Conservation (phyloP, 2,329 filamentous ascomycete genomes). For the Podosphaera leucotricha region DNA sequence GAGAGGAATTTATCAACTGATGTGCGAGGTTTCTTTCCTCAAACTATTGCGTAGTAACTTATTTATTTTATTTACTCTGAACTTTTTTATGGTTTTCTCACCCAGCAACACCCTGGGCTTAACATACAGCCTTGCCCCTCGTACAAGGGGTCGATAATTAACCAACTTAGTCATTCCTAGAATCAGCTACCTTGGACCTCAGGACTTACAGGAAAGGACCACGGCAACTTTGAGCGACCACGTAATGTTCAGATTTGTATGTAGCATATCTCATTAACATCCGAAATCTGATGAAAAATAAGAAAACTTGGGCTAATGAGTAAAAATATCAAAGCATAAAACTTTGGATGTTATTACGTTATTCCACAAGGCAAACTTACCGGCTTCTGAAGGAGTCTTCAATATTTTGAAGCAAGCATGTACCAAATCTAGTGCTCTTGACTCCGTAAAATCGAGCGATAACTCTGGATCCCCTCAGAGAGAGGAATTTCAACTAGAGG, state of each 20-base stretch:
- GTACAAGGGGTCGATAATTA: neutral
- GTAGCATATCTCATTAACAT: neutral
- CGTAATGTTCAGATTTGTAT: constrained; percentile 18
- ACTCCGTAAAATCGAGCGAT: constrained; percentile 24
- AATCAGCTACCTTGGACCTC: too few species aligned
- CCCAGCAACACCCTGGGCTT: too few species aligned
- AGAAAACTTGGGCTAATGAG: neutral
- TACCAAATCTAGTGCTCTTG: constrained; percentile 29
- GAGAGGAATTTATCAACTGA: too few species aligned
- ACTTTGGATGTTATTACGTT: constrained; percentile 79
- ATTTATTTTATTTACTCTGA: neutral
- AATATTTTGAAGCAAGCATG: constrained; percentile 62
- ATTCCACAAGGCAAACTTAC: constrained; percentile 65
- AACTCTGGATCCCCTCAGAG: constrained; percentile 26
- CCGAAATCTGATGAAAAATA: neutral
- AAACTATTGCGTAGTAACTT: neutral
- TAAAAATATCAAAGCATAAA: constrained; percentile 33
- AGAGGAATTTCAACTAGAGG: constrained; percentile 64
- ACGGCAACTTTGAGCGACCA: neutral
- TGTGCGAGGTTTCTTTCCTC: too few species aligned
- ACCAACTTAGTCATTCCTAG: too few species aligned
- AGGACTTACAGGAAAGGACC: too few species aligned
- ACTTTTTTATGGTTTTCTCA: too few species aligned
- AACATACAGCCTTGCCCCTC: neutral
- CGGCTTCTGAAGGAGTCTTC: constrained; percentile 48